Evolutionary conservation across 2,329 filamentous ascomycete species (phyloP).

Genomic region (Neospermospora avenae): DNA sequence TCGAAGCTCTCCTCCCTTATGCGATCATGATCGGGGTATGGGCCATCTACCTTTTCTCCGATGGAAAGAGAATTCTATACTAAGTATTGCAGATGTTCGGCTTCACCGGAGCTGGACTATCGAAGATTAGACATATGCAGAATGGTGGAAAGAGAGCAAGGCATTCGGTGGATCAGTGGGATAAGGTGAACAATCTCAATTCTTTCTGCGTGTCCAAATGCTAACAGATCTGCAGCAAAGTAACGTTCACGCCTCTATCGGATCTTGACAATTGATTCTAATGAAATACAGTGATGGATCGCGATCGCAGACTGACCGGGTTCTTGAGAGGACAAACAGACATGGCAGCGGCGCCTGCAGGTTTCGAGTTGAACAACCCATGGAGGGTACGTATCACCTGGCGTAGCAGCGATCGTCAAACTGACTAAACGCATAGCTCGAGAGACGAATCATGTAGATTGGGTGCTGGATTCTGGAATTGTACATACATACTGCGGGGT

Average conservation of each 20-base stretch:
- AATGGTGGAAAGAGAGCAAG: conserved; percentile 40
- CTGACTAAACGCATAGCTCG: conserved; percentile 25
- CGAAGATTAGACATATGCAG: conserved; percentile 38
- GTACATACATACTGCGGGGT: conserved; percentile 21
- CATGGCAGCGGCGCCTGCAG: conserved; percentile 36
- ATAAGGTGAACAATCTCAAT: conserved; percentile 34
- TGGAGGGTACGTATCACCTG: conserved; percentile 38
- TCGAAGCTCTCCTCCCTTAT: conserved; percentile 41
- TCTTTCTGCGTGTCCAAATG: conserved; percentile 7
- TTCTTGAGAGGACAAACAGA: conserved; percentile 40
- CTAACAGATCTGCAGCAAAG: conserved; percentile 37
- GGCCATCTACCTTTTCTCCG: conserved; percentile 4
- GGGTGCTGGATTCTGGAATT: conserved; percentile 5
- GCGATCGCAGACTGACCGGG: conserved; percentile 41
- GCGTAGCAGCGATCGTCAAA: neutral
- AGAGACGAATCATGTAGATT: conserved; percentile 32
- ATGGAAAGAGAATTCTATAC: conserved; percentile 10
- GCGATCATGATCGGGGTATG: conserved; percentile 40
- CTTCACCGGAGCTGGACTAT: conserved; percentile 38
- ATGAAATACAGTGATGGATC: conserved; percentile 40
- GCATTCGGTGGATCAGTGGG: conserved; percentile 41
- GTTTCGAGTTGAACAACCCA: conserved; percentile 41
- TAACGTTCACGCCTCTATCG: conserved; percentile 16
- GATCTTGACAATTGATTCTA: conserved; percentile 7
- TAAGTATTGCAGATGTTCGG: conserved; percentile 40